Evolutionary conservation across 345 rosid genomes (phyloP).

Genomic region (Eucalyptus sp.): DNA sequence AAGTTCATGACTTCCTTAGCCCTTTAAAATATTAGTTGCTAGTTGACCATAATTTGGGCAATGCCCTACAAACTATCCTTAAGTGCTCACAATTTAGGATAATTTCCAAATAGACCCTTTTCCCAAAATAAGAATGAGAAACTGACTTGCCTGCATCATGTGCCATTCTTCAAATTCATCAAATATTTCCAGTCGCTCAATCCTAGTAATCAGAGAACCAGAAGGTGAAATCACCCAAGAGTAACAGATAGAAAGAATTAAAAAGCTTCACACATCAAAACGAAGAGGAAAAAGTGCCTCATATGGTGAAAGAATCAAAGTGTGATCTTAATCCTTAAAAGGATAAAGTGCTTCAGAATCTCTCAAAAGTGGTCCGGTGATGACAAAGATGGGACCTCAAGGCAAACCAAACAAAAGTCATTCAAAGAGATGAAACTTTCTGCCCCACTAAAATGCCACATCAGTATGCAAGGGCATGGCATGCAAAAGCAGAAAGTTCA

Average conservation of each 20-base stretch:
- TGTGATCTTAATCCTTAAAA: background rate
- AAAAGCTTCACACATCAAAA: background rate
- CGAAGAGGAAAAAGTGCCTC: background rate
- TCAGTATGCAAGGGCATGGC: background rate
- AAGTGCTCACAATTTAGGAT: background rate
- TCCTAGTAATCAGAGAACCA: slow-evolving; percentile 35
- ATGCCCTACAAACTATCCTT: background rate
- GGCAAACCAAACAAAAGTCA: background rate
- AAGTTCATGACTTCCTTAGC: background rate
- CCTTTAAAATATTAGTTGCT: background rate
- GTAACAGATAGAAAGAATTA: background rate
- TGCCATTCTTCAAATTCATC: slow-evolving; percentile 98
- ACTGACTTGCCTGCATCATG: slow-evolving; percentile 93
- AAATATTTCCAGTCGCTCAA: slow-evolving; percentile 82
- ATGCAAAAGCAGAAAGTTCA: background rate
- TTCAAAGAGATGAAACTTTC: background rate
- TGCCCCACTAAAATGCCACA: background rate
- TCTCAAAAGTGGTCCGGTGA: background rate
- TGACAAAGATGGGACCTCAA: background rate
- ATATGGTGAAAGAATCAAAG: background rate
- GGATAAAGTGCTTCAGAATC: background rate
- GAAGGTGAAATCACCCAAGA: background rate
- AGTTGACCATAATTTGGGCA: background rate
- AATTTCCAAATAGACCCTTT: background rate
- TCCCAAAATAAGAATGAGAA: background rate